Evolutionary conservation across 208 protist genomes (phyloP), one percentile per base, ranked within the genome.

Genomic region (Trypanosoma avium): DNA sequence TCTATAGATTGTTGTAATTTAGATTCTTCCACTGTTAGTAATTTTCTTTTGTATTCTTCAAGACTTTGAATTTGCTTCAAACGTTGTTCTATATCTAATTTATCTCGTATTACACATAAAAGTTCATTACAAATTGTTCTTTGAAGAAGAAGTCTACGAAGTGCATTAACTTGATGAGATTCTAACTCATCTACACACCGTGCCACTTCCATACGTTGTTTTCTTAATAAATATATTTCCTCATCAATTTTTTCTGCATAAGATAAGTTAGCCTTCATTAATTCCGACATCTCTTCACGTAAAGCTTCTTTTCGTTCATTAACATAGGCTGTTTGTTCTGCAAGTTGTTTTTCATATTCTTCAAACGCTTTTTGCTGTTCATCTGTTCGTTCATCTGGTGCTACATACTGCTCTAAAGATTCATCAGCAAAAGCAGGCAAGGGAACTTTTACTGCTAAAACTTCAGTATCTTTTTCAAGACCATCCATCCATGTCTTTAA

Each of bases 401-500:
- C 76, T 6, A 93, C 78, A 70, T 84, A 96, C 22, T 73, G 67
- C 53, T 92, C 82, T 15, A 70, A 57, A n/a, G 84, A 65, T 33
- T 90, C 77, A 36, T 93, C 84, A 17, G 82, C 80, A 55, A 93
- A 95, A 21, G 85, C 75, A 10, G 88, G 92, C 19, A 82, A 38
- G 36, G 68, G 50, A 26, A 96, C 63, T 6, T 90, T 70, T 24
- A 92, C 84, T 45, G 73, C 46, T 10, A 92, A 33, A 6, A 80
- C 76, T 61, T 83, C 76, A 47, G 84, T 79, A 21, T 90, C 92
- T 70, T 91, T 89, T 54, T 96, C 90, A 22, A 97, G 86, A 48
- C 90, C 88, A 56, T 95, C 88, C 92, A 97, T 97, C 92, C 89
- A 94, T 22, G 87, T 68, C 35, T 84, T 81, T 29, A 97, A 70